These are phyloP conservation scores for Aurifilum marmelostoma DNA, from an alignment of 2,329 filamentous ascomycete genomes.

Conservation along the genomic window DNA sequence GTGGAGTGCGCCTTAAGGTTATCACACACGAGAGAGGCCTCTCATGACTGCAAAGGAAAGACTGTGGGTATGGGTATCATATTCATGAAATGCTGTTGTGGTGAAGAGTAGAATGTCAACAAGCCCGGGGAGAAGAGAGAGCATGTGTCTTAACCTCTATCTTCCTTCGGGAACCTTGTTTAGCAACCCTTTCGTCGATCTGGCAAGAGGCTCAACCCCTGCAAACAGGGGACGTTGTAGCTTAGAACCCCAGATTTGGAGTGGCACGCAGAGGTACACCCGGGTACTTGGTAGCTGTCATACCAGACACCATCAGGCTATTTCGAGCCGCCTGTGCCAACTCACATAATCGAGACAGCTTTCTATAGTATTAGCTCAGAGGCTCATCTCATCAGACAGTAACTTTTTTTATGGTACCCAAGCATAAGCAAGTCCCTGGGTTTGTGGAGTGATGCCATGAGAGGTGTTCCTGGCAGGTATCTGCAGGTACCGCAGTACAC, in stretches of 20 bases:
- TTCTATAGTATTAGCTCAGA: background rate
- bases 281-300: background rate
- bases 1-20: background rate
- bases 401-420: background rate
- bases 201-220: slow-evolving; percentile 14
- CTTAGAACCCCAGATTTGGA: slow-evolving; percentile 3
- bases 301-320: background rate
- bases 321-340: background rate
- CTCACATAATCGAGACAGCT: background rate
- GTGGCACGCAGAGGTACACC: background rate
- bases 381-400: background rate
- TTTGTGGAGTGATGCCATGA: background rate
- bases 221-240: background rate
- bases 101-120: slow-evolving; percentile 10
- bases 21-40: background rate
- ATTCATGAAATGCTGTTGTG: background rate
- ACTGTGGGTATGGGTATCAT: slow-evolving; percentile 15
- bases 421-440: background rate
- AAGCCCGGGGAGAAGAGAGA: background rate
- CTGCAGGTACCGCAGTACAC: background rate
- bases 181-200: background rate
- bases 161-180: slow-evolving; percentile 6
- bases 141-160: background rate
- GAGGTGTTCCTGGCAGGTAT: background rate
- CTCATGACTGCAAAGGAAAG: slow-evolving; percentile 5